These are phyloP conservation scores for Colletotrichum acutatum DNA, from an alignment of 2,329 filamentous ascomycete species.

Conservation along the genomic window DNA sequence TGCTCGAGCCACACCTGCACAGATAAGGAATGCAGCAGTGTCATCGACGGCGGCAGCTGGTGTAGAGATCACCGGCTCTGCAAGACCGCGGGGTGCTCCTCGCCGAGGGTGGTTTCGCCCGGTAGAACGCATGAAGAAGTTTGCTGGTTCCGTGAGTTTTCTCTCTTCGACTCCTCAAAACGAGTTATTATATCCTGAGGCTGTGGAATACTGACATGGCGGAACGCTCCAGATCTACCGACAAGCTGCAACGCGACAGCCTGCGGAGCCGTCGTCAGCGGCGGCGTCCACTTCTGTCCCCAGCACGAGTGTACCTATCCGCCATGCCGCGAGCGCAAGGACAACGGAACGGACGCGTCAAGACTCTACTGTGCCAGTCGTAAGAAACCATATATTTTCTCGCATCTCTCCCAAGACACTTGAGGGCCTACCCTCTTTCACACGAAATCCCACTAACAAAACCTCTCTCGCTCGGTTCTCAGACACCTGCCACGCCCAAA, in stretches of 20 bases:
- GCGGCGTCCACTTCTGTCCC: constrained; percentile 6
- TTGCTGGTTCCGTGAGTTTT: constrained; percentile 30
- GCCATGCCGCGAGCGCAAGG: constrained; percentile 21
- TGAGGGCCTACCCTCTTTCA: neutral
- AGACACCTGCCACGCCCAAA: constrained; percentile 28
- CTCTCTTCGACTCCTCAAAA: no score
- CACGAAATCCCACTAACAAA: neutral
- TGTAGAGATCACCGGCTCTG: constrained; percentile 36
- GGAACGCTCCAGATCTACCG: neutral
- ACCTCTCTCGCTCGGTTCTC: neutral
- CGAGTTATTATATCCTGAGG: neutral
- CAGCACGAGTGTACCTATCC: constrained; percentile 33
- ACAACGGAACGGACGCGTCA: neutral
- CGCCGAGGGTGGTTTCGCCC: constrained; percentile 11
- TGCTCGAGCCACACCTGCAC: constrained; percentile 36
- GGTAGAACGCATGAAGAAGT: neutral
- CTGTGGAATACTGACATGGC: neutral
- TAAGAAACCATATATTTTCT: neutral
- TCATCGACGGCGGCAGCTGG: constrained; percentile 36
- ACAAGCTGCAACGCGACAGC: neutral
- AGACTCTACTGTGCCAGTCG: constrained; percentile 30
- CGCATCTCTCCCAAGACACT: neutral
- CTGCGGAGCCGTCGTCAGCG: constrained; percentile 5
- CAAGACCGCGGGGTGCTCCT: constrained; percentile 27
- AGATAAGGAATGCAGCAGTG: constrained; percentile 25